Conservation (phyloP, 495 filamentous ascomycete genomes). For the Echria macrotheca region DNA sequence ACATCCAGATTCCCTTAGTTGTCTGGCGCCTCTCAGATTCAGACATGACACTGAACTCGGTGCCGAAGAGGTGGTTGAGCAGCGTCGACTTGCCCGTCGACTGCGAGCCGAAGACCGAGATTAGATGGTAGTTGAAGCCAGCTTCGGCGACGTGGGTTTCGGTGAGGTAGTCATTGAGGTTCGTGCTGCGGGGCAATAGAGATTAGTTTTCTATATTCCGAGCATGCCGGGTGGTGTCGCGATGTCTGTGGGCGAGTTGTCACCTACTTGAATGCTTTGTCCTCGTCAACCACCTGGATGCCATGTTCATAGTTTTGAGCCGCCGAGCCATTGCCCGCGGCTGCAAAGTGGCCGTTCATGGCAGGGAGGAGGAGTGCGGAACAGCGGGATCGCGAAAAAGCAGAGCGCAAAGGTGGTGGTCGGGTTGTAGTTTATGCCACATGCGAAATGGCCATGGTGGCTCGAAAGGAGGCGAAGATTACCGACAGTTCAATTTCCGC, state of each 20-base stretch:
- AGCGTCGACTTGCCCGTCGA: slow-evolving; percentile 98
- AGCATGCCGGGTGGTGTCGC: background rate
- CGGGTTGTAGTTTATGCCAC: background rate
- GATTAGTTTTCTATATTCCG: slow-evolving; percentile 4
- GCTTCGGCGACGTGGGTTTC: slow-evolving; percentile 72
- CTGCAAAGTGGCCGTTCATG: slow-evolving; percentile 86
- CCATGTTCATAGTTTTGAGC: slow-evolving; percentile 80
- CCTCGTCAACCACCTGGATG: slow-evolving; percentile 91
- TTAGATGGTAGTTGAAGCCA: slow-evolving; percentile 98
- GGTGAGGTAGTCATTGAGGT: slow-evolving; percentile 74
- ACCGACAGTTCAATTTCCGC: slow-evolving; percentile 16
- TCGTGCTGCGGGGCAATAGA: slow-evolving; percentile 47
- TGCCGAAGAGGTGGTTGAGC: slow-evolving; percentile 92
- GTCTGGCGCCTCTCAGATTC: slow-evolving; percentile 87
- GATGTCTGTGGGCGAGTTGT: slow-evolving; percentile 5
- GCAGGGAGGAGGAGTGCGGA: slow-evolving; percentile 15
- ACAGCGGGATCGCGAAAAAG: background rate
- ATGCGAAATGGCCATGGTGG: slow-evolving; percentile 16
- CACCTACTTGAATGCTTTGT: slow-evolving; percentile 91
- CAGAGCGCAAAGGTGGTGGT: background rate
- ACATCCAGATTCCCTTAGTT: slow-evolving; percentile 99
- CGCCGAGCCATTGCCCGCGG: slow-evolving; percentile 61
- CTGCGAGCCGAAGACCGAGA: slow-evolving; percentile 97
- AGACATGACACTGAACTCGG: slow-evolving; percentile 93
- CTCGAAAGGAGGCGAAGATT: slow-evolving; percentile 1